Base-by-base conservation (phyloP, 1,284 basidiomycete species). In the Singerocomus rubriflavus region DNA sequence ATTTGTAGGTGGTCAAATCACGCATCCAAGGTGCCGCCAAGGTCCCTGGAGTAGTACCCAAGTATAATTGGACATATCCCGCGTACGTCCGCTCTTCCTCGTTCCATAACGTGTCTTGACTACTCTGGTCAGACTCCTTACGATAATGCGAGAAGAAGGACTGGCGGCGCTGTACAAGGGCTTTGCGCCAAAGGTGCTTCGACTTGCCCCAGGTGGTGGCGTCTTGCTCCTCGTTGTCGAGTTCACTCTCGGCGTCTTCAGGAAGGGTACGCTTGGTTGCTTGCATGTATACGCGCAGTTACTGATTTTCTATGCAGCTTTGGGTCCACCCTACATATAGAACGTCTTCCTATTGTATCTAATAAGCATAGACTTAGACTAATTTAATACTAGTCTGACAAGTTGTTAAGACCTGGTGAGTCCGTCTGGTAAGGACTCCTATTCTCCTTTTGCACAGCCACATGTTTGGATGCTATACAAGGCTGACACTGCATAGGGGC, bases 11-110 rank as follows among this genome's bases (percentile, higher is more conserved):
- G 52, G 93, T 98, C 58, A 99, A 99, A 73, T 95, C 93, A 21
- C 86, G 97, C 49, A 94, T 99, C 48, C 93, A 96, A 71, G 88
- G 91, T 50, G 74, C 82, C 32, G 78, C 77, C 44, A 81, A 77
- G 59, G 67, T 82, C 61, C 80, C 88, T 31, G 82, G 90, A 33
- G 80, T 83, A 16, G 71, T 70, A 6, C 88, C 88, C 29, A 95
- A 93, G 67, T 95, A 94, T 73, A 91, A 93, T 72, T 96, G 95
- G 85, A 91, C 94, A 45, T 93, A 93, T 69, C 91, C 91, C 52
- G 88, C 87, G 63, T 76, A 63, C 51, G 71, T 57, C 29, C 4
- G 16, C 31, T 25, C 37, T 34, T 37, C 57, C 8, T 27, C 9
- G 10, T 2, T 40, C 31, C 16, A 4, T 3, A 8, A 40, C 27